These are phyloP conservation scores for Sporopachydermia quercuum DNA, from an alignment of 805 yeast genomes.

Conservation along the genomic window DNA sequence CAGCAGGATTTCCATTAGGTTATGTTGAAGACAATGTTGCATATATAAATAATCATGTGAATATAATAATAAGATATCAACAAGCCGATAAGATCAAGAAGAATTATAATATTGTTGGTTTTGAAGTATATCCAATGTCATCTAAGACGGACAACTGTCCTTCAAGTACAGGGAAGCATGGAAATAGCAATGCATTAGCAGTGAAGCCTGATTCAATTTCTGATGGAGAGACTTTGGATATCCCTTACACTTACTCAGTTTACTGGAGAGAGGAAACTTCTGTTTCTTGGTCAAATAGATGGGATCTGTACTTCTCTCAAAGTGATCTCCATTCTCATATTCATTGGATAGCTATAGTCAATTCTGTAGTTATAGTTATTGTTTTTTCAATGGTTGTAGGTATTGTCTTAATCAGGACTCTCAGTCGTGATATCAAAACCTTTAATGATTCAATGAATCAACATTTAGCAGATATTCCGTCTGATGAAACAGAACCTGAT, in stretches of 20 bases:
- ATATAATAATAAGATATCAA: constrained; percentile 66
- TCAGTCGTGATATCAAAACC: constrained; percentile 33
- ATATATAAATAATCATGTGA: constrained; percentile 64
- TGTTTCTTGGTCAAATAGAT: constrained; percentile 50
- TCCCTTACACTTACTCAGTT: constrained; percentile 76
- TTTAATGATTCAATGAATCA: constrained; percentile 18
- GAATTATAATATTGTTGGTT: constrained; percentile 59
- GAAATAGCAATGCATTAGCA: constrained; percentile 40
- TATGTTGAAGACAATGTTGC: constrained; percentile 43
- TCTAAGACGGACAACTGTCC: constrained; percentile 46
- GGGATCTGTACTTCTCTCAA: constrained; percentile 55
- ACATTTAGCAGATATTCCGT: constrained; percentile 3
- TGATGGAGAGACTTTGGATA: constrained; percentile 18
- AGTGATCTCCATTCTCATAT: constrained; percentile 36
- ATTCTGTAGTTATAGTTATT: constrained; percentile 50
- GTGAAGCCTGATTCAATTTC: constrained; percentile 26
- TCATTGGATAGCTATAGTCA: constrained; percentile 68
- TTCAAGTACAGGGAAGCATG: constrained; percentile 35
- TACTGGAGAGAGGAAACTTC: constrained; percentile 75
- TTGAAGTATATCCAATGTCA: constrained; percentile 76
- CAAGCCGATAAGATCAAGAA: constrained; percentile 16
- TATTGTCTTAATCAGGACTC: constrained; percentile 40
- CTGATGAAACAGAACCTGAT: constrained; percentile 9
- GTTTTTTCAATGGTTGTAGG: constrained; percentile 52
- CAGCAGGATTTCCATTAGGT: constrained; percentile 81